These are phyloP conservation scores for Cucurbita argyrosperma DNA, from an alignment of 306 rosid genomes.

Conservation along the genomic window DNA sequence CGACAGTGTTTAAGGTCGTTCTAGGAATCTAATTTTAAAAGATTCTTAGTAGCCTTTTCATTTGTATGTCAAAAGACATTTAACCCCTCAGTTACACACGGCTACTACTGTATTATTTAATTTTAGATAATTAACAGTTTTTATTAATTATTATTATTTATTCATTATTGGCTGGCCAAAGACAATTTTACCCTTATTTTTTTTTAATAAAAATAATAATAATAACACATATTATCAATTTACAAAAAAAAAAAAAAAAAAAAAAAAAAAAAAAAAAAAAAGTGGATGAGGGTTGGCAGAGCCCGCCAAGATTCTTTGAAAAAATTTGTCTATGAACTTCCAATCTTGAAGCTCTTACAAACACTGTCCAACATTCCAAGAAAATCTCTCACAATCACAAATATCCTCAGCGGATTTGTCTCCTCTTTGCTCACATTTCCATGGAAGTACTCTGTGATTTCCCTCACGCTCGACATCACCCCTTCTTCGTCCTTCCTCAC, in stretches of 20 bases:
- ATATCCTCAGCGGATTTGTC: slow-evolving; percentile 57
- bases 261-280: no score
- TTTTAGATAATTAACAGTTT: no score
- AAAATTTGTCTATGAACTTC: neutral
- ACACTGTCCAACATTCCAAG: slow-evolving; percentile 78
- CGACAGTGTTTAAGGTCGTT: no score
- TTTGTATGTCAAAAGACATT: no score
- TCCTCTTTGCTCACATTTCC: slow-evolving; percentile 84
- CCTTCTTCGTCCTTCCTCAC: slow-evolving; percentile 54
- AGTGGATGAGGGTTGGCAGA: neutral
- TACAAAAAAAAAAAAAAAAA: neutral
- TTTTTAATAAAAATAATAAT: neutral
- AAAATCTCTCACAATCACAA: slow-evolving; percentile 91
- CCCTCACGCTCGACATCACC: slow-evolving; percentile 52
- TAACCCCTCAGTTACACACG: no score
- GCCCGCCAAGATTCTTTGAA: neutral
- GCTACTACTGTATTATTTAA: no score
- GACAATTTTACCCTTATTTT: no score
- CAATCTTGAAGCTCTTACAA: slow-evolving; percentile 28
- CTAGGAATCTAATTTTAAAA: no score
- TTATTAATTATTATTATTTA: no score
- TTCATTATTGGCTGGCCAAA: no score
- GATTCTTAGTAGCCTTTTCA: no score
- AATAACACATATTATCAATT: neutral
- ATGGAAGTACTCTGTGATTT: slow-evolving; percentile 81